Evolutionary conservation across 345 rosid genomes (phyloP).

Genomic region (Theobroma cacao): DNA sequence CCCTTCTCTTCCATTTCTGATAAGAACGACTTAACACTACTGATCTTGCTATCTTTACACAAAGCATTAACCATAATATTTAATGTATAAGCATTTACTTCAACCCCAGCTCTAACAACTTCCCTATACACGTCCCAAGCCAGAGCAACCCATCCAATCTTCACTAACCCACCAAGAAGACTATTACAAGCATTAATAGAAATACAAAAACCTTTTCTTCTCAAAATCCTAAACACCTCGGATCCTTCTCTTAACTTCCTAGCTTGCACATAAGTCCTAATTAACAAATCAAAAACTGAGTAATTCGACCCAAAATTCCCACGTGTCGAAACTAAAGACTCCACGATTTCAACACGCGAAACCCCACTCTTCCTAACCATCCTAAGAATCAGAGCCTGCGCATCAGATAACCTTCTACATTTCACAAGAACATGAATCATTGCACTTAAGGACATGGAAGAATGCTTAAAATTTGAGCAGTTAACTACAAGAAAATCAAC

Average conservation of each 20-base stretch:
- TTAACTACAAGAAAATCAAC: constrained; percentile 31
- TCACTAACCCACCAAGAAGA: constrained; percentile 68
- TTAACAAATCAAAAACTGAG: constrained; percentile 65
- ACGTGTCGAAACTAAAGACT: constrained; percentile 41
- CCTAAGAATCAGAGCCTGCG: constrained; percentile 68
- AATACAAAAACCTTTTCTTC: constrained; percentile 39
- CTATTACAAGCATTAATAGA: constrained; percentile 64
- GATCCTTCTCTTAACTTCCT: constrained; percentile 70
- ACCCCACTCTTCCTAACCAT: constrained; percentile 81
- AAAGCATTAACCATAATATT: constrained; percentile 62
- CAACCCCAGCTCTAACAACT: constrained; percentile 27
- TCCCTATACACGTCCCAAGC: constrained; percentile 47
- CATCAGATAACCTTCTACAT: constrained; percentile 63
- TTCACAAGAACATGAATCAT: constrained; percentile 56
- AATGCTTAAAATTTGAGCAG: constrained; percentile 50
- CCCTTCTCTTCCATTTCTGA: constrained; percentile 52
- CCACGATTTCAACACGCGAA: constrained; percentile 52
- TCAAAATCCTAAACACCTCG: constrained; percentile 35
- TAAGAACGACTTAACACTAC: constrained; percentile 40
- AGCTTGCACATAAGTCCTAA: constrained; percentile 76
- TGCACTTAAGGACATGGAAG: constrained; percentile 57
- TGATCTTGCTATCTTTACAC: constrained; percentile 68
- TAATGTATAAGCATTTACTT: constrained; percentile 42
- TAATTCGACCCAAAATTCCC: constrained; percentile 29
- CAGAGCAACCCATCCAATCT: constrained; percentile 45